These are phyloP conservation scores for Vitis hybrid DNA, from an alignment of 177 flowering plant species.

Conservation along the genomic window DNA sequence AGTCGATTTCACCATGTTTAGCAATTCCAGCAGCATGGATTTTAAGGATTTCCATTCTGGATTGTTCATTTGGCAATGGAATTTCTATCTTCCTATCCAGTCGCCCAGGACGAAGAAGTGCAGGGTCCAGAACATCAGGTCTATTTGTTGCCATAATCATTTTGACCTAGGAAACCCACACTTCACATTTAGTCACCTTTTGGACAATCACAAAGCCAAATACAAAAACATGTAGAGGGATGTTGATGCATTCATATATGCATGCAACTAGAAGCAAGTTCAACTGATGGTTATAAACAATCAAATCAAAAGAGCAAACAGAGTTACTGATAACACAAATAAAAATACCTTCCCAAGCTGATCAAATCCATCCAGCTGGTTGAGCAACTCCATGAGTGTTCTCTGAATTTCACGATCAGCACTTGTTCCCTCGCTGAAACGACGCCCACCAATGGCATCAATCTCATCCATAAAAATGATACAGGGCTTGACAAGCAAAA, in stretches of 20 bases:
- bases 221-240: no score
- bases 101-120: slow-evolving; percentile 95
- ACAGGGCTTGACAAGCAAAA: slow-evolving; percentile 65
- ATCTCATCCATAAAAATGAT: slow-evolving; percentile 99
- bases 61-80: slow-evolving; percentile 91
- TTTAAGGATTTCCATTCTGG: slow-evolving; percentile 86
- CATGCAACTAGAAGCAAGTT: no score
- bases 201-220: no score
- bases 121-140: slow-evolving; percentile 96
- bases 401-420: slow-evolving; percentile 96
- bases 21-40: slow-evolving; percentile 97
- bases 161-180: slow-evolving; percentile 52
- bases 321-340: not conserved
- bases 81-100: slow-evolving; percentile 91
- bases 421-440: slow-evolving; percentile 92
- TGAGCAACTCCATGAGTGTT: slow-evolving; percentile 89
- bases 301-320: no score
- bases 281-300: no score
- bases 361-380: slow-evolving; percentile 97
- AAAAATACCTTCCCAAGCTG: slow-evolving; percentile 78
- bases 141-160: slow-evolving; percentile 98
- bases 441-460: slow-evolving; percentile 97
- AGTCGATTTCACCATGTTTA: slow-evolving; percentile 94
- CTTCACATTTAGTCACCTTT: no score
- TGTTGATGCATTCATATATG: no score